A percentile compares a stretch with the other conserved stretches of the same genome.
phyloP scores from a whole-genome alignment of 441 rosid species.

The Euphorbia celastroides region DNA sequence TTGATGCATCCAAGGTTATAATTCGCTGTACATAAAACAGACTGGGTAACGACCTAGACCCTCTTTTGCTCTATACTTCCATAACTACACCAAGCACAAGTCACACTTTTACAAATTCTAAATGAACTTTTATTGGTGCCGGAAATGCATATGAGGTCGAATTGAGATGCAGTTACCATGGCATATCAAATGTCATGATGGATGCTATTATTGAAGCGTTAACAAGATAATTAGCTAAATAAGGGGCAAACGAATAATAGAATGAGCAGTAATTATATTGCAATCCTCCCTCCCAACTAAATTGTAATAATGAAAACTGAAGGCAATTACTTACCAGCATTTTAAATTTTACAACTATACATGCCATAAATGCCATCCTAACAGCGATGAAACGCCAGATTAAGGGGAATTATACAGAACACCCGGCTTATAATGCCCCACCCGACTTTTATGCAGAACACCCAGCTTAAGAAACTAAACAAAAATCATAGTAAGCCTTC shows the following conservation, averaged over 20 bases:
- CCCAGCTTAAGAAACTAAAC: not conserved
- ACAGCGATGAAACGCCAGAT: not conserved
- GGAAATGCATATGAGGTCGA: too few species aligned
- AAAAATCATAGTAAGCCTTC: not conserved
- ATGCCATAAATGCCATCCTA: not conserved
- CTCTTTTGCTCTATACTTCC: not conserved
- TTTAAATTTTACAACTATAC: not conserved
- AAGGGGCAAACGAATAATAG: not conserved
- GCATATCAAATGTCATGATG: not conserved
- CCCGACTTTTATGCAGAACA: too few species aligned
- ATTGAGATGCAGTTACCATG: too few species aligned
- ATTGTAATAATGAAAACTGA: not conserved
- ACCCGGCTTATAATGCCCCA: too few species aligned
- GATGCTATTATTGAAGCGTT: not conserved
- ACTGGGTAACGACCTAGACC: not conserved
- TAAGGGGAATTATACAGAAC: too few species aligned
- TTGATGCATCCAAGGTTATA: not conserved
- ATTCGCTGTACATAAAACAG: not conserved
- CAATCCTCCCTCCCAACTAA: not conserved
- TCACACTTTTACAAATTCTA: not conserved
- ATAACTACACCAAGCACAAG: not conserved
- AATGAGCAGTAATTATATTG: not conserved
- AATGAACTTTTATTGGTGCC: not conserved
- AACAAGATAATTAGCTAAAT: not conserved
- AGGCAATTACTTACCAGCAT: not conserved